Base-by-base conservation (phyloP, 1,284 basidiomycete species). In the Fomes fomentarius region DNA sequence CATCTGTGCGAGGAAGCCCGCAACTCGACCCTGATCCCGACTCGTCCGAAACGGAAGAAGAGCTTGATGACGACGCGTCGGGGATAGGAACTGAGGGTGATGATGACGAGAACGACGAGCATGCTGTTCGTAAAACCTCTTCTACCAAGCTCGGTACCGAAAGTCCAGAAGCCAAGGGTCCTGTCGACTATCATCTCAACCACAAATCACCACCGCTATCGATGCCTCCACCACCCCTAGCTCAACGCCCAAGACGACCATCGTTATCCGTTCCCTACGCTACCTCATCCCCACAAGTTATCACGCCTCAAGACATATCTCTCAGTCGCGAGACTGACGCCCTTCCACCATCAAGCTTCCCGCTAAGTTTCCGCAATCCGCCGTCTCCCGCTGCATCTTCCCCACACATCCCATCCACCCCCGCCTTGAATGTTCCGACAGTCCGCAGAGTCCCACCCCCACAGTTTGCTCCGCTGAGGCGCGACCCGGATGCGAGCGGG, bases 401-500 rank as follows among this genome's bases (percentile, higher is more conserved):
- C 8, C 47, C 43, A 19, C 50, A 30, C n/a, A 25, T 26, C 17
- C 33, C n/a, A 10, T 33, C 19, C 6, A 49, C 43, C 37, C 48
- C 43, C 33, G 39, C 56, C 10, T 54, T 39, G 35, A 44, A 47
- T 3, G 22, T 25, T 1, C 42, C 48, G 8, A 22, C 17, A 1
- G 26, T 51, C 14, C 55, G 64, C 11, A 51, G 64, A 15, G 61
- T 66, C 4, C 64, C 62, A 2, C 39, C 46, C 3, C 60, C 57
- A 4, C 46, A 55, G 11, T 44, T 26, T 38, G 22, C 39, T 17
- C 39, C 22, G 5, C 43, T 63, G 17, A 54, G 51, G 3, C 62
- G 56, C 9, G 58, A 61, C 33, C 52, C 58, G 1, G 55, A 64
- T 19, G 49, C 47, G 21, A 59, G 61, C 24, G 75, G 73, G 15